Evolutionary conservation across 306 rosid species (phyloP), one percentile per base, ranked within the genome.

Genomic region (Prunus kanzakura): DNA sequence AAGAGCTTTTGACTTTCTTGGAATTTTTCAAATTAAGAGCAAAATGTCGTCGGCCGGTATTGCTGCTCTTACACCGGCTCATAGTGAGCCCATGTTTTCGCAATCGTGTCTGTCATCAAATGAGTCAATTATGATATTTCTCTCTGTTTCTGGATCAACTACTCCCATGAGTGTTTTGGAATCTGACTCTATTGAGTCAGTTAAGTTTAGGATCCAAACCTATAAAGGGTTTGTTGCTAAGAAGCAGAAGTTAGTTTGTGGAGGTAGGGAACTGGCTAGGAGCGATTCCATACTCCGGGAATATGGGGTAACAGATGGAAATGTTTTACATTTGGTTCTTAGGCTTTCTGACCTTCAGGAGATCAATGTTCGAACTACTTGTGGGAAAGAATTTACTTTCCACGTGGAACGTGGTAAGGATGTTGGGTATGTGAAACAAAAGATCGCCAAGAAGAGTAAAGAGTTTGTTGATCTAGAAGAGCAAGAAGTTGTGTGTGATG

Each of bases 1-100:
- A 57, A 85, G 71, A 84, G 72, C 84, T 81, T 69, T 55, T 46
- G 55, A 63, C 69, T 64, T 81, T 55, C 2, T 75, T 49, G 9
- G n/a, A 23, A 72, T 43, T 57, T 68, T 30, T 25, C 66, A 2
- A 35, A 64, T 58, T 61, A 50, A 32, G 2, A 64, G 27, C 63
- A 86, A 80, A 82, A 94, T 94, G 98, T 87, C 97, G 78, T 90
- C 98, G 13, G 81, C 97, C 29, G 97, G 95, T 84, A 86, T 94
- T 25, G 67, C 85, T 55, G 76, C 75, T 56, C 93, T 94, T 79
- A 30, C 83, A 47, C 96, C 95, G 27, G 79, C 75, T 79, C 78
- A 77, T 35, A 71, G 73, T 72, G 98, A 90, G 71, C 85, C 84
- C 12, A 19, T 84, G 62, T 55, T 86, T 77, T 72, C 77, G 47